phyloP scores from a whole-genome alignment of 805 yeast species.

The Saitoella complicata region DNA sequence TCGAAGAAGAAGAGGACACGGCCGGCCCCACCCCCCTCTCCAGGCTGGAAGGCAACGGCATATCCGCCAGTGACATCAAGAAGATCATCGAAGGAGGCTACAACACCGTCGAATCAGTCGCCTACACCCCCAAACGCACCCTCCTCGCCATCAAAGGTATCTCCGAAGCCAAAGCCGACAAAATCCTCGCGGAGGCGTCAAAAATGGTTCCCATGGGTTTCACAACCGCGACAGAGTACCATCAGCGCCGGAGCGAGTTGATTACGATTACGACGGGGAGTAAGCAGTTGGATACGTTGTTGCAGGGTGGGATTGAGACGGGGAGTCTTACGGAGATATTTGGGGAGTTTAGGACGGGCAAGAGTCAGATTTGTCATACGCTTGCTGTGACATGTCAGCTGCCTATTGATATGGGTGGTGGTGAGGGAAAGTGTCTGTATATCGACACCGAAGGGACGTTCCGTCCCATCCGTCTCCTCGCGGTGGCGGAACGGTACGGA shows the following conservation, averaged over 20 bases:
- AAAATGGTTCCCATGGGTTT: conserved; percentile 88
- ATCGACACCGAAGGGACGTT: conserved; percentile 97
- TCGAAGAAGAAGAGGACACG: conserved; percentile 7
- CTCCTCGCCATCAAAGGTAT: conserved; percentile 74
- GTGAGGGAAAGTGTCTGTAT: conserved; percentile 91
- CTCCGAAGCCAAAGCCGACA: conserved; percentile 88
- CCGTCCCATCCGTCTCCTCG: conserved; percentile 74
- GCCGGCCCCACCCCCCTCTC: conserved; percentile 13
- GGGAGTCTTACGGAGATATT: conserved; percentile 92
- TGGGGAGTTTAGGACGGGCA: conserved; percentile 97
- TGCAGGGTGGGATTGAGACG: conserved; percentile 95
- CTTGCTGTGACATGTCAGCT: conserved; percentile 87
- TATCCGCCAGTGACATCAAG: conserved; percentile 57
- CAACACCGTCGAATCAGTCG: conserved; percentile 82
- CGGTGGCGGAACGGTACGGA: conserved; percentile 84
- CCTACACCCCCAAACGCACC: conserved; percentile 78
- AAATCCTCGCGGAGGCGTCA: conserved; percentile 64
- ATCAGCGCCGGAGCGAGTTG: conserved; percentile 72
- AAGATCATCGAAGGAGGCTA: conserved; percentile 71
- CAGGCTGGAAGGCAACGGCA: conserved; percentile 52
- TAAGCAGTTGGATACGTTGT: conserved; percentile 73
- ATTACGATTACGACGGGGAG: conserved; percentile 93
- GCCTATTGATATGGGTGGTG: conserved; percentile 95
- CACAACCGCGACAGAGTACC: conserved; percentile 92
- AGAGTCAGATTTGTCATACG: conserved; percentile 92